These are phyloP conservation scores for Mayamaea pseudoterrestris DNA, from an alignment of 108 stramenopile genomes.

Conservation along the genomic window DNA sequence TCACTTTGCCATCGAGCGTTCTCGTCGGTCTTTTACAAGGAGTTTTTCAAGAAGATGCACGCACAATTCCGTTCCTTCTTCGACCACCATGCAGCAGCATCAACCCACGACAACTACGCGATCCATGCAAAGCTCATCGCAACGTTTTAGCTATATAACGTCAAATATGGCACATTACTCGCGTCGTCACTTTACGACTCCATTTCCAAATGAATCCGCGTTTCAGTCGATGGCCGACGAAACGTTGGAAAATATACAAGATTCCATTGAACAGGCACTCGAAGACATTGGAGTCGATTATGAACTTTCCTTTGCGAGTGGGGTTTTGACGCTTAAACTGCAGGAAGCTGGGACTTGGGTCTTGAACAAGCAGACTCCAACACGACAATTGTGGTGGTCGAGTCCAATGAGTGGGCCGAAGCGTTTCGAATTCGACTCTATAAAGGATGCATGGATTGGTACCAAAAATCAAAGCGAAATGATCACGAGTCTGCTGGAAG, in stretches of 20 bases:
- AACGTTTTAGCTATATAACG: no score
- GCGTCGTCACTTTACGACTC: no score
- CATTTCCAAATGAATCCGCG: no score
- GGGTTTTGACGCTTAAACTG: constrained; percentile 62
- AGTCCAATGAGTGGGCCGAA: constrained; percentile 85
- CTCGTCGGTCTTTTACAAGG: no score
- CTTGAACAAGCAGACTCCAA: constrained; percentile 95
- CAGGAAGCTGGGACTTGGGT: constrained; percentile 87
- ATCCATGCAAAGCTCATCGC: no score
- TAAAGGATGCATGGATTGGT: constrained; percentile 52
- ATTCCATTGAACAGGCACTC: constrained; percentile 69
- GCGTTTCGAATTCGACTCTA: constrained; percentile 74
- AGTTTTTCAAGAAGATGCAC: no score
- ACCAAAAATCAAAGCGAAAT: constrained; percentile 38
- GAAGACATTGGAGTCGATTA: constrained; percentile 47
- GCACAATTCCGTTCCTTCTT: no score
- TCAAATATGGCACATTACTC: no score
- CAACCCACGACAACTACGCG: no score
- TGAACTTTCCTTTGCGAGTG: constrained; percentile 55
- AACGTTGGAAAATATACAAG: constrained; percentile 77
- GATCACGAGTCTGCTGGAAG: constrained; percentile 34
- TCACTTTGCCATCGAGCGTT: no score
- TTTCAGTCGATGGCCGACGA: constrained; percentile 83
- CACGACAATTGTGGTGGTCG: constrained; percentile 85
- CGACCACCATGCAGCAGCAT: no score